Conservation (phyloP, 345 rosid species). For the Syzygium aqueum region DNA sequence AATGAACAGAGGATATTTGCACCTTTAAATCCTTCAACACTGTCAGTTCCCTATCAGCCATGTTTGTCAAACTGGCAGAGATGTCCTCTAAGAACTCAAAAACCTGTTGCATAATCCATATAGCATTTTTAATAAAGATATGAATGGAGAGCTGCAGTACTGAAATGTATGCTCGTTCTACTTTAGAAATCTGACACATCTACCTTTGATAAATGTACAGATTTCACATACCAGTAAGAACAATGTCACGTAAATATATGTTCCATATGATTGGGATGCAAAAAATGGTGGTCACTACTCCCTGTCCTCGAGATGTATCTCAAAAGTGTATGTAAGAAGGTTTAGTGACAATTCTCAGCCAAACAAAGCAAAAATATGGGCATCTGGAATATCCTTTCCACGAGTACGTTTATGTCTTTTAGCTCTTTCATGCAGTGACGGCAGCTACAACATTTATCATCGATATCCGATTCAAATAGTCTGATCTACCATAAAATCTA, state of each 20-base stretch:
- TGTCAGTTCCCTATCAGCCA: conserved; percentile 64
- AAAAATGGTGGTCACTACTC: neutral
- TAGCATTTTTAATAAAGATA: neutral
- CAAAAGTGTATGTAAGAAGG: neutral
- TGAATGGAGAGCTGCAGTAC: neutral
- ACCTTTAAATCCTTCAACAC: conserved; percentile 83
- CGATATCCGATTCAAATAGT: neutral
- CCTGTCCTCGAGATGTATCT: neutral
- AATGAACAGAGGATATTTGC: conserved; percentile 7
- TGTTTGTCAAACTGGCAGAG: conserved; percentile 65
- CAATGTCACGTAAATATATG: neutral
- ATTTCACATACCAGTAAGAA: neutral
- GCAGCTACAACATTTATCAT: neutral
- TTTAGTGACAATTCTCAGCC: neutral
- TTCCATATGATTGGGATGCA: neutral
- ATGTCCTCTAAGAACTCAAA: conserved; percentile 83
- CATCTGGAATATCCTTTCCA: neutral
- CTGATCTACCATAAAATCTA: neutral
- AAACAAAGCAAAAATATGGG: neutral
- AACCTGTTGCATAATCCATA: conserved; percentile 37
- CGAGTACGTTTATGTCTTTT: neutral
- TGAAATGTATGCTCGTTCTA: neutral
- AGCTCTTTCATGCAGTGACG: neutral
- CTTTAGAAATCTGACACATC: neutral
- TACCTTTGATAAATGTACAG: neutral